Base-by-base conservation (phyloP, 306 rosid genomes). In the Calophaca sinica region DNA sequence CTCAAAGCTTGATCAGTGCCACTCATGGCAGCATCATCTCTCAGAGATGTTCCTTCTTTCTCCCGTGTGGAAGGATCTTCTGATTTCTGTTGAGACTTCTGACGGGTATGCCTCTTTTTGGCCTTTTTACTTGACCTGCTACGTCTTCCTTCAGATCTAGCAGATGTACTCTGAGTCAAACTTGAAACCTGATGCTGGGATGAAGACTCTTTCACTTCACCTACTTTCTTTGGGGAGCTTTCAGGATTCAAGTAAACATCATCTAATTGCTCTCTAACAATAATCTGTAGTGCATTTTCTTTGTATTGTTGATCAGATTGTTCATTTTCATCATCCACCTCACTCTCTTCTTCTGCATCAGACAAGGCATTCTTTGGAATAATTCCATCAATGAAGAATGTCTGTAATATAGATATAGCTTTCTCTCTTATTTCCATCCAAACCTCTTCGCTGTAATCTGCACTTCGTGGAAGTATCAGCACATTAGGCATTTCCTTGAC, bases 361-460 rank as follows among this genome's bases (percentile, higher is more conserved):
- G 98, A 90, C 64, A 90, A 39, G 66, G 87, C 96, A 84, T 85
- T 84, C 78, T 86, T 82, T 51, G 98, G 97, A 85, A 88, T 70
- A 86, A 87, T 26, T 55, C 98, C 98, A 54, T 94, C 92, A 73
- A 85, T 79, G 82, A 94, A 94, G 87, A 86, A 94, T 44, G 90
- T 79, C 79, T 92, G 99, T 86, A 94, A 81, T 77, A 92, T 83
- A 10, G 96, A 89, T 73, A 94, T 83, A 20, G 96, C 86, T 92
- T 94, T 92, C 84, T 94, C 99, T 87, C 99, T 92, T 82, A 94
- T 94, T 86, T 94, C 99, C 92, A 90, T 86, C 99, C 99, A 94
- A 13, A 89, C 99, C 83, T 94, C 98, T 90, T 94, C 99, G 85
- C 99, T 94, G 67, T 92, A 94, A 88, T 94, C 97, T 33, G 99